Percentiles rank a stretch among this genome's conserved stretches.
phyloP scores from a whole-genome alignment of 176 grass and related monocot species.

The Bonia amplexicaulis region DNA sequence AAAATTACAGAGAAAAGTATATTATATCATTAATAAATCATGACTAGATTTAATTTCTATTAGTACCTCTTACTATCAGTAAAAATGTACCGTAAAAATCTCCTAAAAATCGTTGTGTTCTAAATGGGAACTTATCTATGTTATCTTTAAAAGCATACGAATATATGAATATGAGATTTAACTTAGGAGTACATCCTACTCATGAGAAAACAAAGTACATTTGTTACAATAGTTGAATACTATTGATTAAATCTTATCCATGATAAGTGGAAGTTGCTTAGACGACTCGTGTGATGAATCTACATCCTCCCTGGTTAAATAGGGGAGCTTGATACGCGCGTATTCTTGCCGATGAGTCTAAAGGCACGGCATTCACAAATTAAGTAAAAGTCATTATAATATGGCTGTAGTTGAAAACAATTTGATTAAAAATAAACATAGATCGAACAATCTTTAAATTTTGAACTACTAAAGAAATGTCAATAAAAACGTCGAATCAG shows the following conservation, averaged over 20 bases:
- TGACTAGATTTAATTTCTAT: no score
- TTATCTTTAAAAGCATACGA: no score
- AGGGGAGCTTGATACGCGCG: not conserved
- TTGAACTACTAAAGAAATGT: not conserved
- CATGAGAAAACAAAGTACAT: not conserved
- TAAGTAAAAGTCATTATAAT: not conserved
- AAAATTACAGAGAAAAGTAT: no score
- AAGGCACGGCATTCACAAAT: not conserved
- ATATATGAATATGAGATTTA: no score
- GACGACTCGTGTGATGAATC: no score
- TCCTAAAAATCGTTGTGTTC: no score
- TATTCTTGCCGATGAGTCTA: not conserved
- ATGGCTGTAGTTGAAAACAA: accelerated
- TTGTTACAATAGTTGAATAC: not conserved
- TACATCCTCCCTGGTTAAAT: no score
- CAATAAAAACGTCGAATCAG: not conserved
- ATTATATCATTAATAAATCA: no score
- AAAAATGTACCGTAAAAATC: no score
- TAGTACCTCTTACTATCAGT: no score
- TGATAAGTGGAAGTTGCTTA: not conserved
- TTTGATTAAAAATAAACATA: not conserved
- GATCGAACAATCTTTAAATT: not conserved
- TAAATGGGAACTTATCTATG: no score
- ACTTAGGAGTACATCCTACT: no score
- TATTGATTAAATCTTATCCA: not conserved